Conservation (phyloP, 2,329 filamentous ascomycete species). For the Trichoderma atrobrunneum region DNA sequence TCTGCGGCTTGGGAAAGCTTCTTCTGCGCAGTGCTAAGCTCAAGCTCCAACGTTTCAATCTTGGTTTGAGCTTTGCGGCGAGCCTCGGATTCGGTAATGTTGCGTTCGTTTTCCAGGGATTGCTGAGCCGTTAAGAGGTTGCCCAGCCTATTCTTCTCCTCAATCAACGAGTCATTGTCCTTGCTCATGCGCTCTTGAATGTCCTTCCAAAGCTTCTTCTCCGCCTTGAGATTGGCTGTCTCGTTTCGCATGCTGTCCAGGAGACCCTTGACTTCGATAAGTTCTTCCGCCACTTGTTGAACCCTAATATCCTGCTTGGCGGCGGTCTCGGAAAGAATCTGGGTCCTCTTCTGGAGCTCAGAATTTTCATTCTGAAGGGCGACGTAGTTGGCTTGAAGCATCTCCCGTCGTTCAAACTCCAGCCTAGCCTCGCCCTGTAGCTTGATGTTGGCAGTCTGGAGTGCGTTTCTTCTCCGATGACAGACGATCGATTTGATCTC, state of each 20-base stretch:
- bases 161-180: constrained; percentile 79
- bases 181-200: constrained; percentile 86
- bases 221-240: constrained; percentile 87
- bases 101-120: constrained; percentile 86
- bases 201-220: constrained; percentile 91
- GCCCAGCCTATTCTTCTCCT: constrained; percentile 82
- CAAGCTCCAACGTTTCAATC: constrained; percentile 74
- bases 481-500: constrained; percentile 78
- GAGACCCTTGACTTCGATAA: constrained; percentile 79
- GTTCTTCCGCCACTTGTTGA: constrained; percentile 88
- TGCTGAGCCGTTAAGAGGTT: constrained; percentile 80
- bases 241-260: constrained; percentile 88
- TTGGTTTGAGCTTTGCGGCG: constrained; percentile 75
- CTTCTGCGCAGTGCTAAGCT: constrained; percentile 74
- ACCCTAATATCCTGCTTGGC: constrained; percentile 87
- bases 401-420: constrained; percentile 79
- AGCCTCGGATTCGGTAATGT: constrained; percentile 76
- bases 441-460: constrained; percentile 80
- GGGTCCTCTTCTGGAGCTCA: constrained; percentile 80
- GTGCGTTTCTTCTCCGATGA: constrained; percentile 75
- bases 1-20: constrained; percentile 81
- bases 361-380: constrained; percentile 81
- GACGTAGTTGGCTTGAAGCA: constrained; percentile 83
- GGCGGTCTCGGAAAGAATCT: constrained; percentile 73
- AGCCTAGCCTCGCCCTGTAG: constrained; percentile 77